Conservation (phyloP, 2,329 filamentous ascomycete genomes). For the Ophiobolus disseminans region DNA sequence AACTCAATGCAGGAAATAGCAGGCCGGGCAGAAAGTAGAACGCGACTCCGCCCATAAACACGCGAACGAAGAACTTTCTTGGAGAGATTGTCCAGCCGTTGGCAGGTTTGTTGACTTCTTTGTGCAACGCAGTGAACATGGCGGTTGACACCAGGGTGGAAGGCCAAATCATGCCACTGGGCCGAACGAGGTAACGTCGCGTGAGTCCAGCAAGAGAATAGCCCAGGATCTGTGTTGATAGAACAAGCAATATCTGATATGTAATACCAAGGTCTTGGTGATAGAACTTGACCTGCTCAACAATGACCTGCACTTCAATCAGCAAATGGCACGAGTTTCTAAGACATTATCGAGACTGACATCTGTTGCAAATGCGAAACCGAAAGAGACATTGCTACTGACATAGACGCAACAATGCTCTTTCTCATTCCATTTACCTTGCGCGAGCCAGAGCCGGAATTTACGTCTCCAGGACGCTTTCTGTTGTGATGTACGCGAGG, state of each 20-base stretch:
- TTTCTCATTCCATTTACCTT: conserved; percentile 86
- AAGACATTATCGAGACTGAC: conserved; percentile 47
- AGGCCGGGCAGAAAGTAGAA: conserved; percentile 89
- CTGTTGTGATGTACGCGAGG: conserved; percentile 11
- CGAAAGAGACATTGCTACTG: conserved; percentile 87
- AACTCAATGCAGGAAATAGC: conserved; percentile 82
- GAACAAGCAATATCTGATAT: conserved; percentile 82
- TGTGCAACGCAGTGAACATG: conserved; percentile 88
- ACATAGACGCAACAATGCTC: conserved; percentile 90
- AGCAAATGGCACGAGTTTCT: conserved; percentile 8
- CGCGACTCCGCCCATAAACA: conserved; percentile 73
- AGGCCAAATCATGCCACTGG: conserved; percentile 91
- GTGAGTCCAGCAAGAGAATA: conserved; percentile 87
- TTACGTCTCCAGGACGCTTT: conserved; percentile 44
- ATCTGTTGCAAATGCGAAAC: conserved; percentile 87
- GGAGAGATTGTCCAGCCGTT: conserved; percentile 83
- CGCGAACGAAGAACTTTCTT: conserved; percentile 82
- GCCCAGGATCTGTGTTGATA: conserved; percentile 85
- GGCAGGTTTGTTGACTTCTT: conserved; percentile 80
- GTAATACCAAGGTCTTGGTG: conserved; percentile 77
- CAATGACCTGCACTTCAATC: conserved; percentile 66
- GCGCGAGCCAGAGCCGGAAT: conserved; percentile 75
- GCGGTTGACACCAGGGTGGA: conserved; percentile 86
- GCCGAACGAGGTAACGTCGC: conserved; percentile 80
- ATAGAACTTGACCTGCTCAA: conserved; percentile 90